Conservation (phyloP, 2,329 filamentous ascomycete genomes). For the Orbilia brochopaga region DNA sequence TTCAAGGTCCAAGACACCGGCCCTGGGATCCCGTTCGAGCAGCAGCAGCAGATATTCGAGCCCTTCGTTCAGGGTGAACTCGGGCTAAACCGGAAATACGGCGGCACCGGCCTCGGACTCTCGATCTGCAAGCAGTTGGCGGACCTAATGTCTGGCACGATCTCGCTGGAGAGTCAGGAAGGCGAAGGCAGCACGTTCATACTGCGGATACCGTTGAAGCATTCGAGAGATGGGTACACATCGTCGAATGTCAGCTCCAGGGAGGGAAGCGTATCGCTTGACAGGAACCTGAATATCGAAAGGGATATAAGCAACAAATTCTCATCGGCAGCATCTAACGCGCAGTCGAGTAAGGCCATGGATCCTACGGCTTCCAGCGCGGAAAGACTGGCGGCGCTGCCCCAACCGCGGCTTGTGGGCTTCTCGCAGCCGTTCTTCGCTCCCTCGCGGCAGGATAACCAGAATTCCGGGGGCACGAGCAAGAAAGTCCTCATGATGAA, state of each 20-base stretch:
- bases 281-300: conserved; percentile 19
- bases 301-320: conserved; percentile 14
- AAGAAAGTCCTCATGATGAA: conserved; percentile 41
- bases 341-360: conserved; percentile 17
- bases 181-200: conserved; percentile 80
- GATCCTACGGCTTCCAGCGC: conserved; percentile 36
- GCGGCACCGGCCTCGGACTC: conserved; percentile 83
- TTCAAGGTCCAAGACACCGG: conserved; percentile 90
- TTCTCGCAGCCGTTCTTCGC: conserved; percentile 81
- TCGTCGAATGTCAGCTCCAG: conserved; percentile 43
- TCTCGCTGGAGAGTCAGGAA: conserved; percentile 73
- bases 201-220: conserved; percentile 71
- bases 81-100: conserved; percentile 85
- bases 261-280: conserved; percentile 46
- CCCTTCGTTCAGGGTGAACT: conserved; percentile 92
- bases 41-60: conserved; percentile 86
- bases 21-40: conserved; percentile 77
- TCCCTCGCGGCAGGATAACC: conserved; percentile 22
- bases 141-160: conserved; percentile 82
- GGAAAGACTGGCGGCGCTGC: conserved; percentile 65
- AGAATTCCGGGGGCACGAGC: neutral
- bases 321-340: neutral
- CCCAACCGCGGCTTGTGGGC: conserved; percentile 74
- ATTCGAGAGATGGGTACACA: conserved; percentile 20
- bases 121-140: conserved; percentile 90